A percentile compares a stretch with the other conserved stretches of the same genome.
These are phyloP conservation scores for Thalia dealbata DNA, from an alignment of 176 grass and related monocot species.

Conservation along the genomic window DNA sequence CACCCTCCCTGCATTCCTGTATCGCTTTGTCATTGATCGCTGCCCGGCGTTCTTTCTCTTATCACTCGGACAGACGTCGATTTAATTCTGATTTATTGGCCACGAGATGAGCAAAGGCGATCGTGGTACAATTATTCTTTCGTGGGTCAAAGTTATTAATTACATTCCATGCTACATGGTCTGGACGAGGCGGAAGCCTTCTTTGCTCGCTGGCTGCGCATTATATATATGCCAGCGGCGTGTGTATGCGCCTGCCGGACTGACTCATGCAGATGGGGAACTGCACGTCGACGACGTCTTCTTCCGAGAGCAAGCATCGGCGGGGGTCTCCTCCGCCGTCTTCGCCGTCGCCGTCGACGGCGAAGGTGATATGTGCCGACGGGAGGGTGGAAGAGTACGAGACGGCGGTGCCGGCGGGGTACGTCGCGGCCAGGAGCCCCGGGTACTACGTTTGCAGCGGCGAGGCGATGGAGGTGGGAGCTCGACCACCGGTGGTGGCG, in stretches of 20 bases:
- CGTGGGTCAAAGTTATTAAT: no score
- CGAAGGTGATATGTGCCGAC: conserved; percentile 5
- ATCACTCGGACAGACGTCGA: no score
- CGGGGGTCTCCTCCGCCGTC: background rate
- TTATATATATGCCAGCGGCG: background rate
- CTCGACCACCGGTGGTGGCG: background rate
- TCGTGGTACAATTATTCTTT: no score
- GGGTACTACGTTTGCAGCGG: conserved; percentile 4
- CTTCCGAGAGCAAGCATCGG: background rate
- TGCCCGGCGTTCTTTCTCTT: background rate
- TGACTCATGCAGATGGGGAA: background rate
- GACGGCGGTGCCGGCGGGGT: background rate
- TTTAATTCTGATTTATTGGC: no score
- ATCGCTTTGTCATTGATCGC: no score
- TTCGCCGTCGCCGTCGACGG: background rate
- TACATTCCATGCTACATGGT: no score
- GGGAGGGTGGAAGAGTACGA: conserved; percentile 9
- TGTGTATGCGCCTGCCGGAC: background rate
- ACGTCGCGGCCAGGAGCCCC: background rate
- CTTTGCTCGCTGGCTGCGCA: background rate
- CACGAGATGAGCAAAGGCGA: no score
- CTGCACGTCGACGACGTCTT: background rate
- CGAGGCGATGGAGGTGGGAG: conserved; percentile 13
- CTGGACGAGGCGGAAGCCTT: no score
- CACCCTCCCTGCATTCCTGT: no score